Evolutionary conservation across 768 basidiomycete genomes (phyloP).

Genomic region (Tylopilus sp.): DNA sequence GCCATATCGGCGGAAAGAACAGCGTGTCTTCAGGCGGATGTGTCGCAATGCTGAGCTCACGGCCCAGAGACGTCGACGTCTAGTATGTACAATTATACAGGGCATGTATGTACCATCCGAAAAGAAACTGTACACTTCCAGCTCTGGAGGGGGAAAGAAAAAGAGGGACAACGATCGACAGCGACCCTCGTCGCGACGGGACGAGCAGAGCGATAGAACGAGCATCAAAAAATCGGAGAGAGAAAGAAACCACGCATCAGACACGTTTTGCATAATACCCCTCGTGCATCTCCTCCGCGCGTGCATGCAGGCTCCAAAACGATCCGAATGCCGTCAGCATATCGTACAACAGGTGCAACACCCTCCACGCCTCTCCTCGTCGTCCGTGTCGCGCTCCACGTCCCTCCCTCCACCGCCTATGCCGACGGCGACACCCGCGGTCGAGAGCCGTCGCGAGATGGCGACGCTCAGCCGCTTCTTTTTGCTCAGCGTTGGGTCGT

Average conservation of each 20-base stretch:
- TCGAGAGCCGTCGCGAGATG: slow-evolving; percentile 24
- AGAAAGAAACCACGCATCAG: background rate
- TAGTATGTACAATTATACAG: background rate
- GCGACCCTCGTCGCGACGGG: background rate
- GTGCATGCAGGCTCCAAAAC: background rate
- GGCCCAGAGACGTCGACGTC: background rate
- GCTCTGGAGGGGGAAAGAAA: background rate
- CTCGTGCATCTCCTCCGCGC: background rate
- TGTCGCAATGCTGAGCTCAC: too few relatives aligned
- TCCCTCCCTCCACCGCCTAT: background rate
- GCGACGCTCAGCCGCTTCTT: slow-evolving; percentile 39
- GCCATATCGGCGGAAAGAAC: too few relatives aligned
- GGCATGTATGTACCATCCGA: slow-evolving; percentile 10
- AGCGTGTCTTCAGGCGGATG: too few relatives aligned
- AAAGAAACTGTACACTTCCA: slow-evolving; percentile 6
- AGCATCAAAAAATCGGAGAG: background rate
- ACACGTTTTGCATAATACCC: background rate
- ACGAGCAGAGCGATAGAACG: slow-evolving; percentile 1
- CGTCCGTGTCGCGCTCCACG: background rate
- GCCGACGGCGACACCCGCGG: slow-evolving; percentile 2
- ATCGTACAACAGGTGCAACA: slow-evolving; percentile 41
- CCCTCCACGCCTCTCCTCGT: slow-evolving; percentile 25
- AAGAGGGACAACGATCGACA: background rate
- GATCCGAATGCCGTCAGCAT: slow-evolving; percentile 27
- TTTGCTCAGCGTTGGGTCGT: slow-evolving; percentile 54